Base-by-base conservation (phyloP, 2,329 filamentous ascomycete species). In the Knoxdaviesia proteae region DNA sequence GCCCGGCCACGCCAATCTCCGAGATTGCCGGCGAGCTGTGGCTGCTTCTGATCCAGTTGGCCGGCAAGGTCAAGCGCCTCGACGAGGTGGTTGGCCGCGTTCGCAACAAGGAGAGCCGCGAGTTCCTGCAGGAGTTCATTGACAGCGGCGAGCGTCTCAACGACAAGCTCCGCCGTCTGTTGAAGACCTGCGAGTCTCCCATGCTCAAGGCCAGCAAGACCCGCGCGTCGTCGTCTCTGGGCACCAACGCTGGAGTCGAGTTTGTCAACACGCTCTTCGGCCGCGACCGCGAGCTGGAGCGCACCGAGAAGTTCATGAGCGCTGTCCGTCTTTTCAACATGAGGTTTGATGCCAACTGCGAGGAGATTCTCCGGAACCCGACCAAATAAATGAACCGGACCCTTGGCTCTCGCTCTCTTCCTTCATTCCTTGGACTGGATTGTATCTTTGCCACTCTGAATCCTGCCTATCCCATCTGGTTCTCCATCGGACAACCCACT, bases 211-310 rank as follows among this genome's bases (percentile, higher is more conserved):
- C 80, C 38, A 79, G 80, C 51, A 88, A 84, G 69, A 72, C 83
- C 60, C 69, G 68, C 51, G 74, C 76, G 46, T 62, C 71, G 36
- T 77, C 77, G 57, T 49, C 58, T 11, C 82, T 96, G 60, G 88
- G 87, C 56, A 87, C 86, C 67, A 88, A 84, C 58, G 84, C 84
- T 43, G 90, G 90, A 42, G 80, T 82, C 51, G 87, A 94, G 64
- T 96, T 98, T 54, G 88, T 98, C 54, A 80, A 94, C 58, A 87
- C 84, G 42, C 83, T 98, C 52, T 96, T 96, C 53, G 88, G 87
- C 49, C 78, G 81, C 48, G 88, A 96, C 56, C 74, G 86, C 48
- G 83, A 94, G 62, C 69, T 94, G 44, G 78, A 87, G 58, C 78
- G 78, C 60, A 94, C 88, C 2, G 84, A 94, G 66, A 83, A 81